Conservation (phyloP, 2,329 filamentous ascomycete species). For the Monosporascus sp. region DNA sequence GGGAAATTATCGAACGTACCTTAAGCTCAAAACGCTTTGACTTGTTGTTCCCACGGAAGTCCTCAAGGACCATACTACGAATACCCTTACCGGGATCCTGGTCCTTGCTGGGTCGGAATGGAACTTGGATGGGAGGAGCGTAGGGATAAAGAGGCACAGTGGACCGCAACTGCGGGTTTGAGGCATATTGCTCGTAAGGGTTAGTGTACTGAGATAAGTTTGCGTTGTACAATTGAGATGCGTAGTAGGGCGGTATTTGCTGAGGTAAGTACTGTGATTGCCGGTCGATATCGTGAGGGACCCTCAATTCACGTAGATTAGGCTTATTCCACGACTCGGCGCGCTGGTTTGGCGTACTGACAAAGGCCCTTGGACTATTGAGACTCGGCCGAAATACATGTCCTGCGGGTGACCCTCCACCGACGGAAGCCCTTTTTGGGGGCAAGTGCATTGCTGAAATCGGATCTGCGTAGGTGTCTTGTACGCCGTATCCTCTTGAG, state of each 20-base stretch:
- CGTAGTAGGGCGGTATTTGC: constrained; percentile 27
- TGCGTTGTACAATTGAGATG: constrained; percentile 28
- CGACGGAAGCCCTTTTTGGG: constrained; percentile 33
- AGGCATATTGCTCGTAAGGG: constrained; percentile 33
- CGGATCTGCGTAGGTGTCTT: constrained; percentile 29
- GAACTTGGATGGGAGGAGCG: constrained; percentile 21
- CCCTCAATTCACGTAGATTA: constrained; percentile 29
- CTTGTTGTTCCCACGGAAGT: constrained; percentile 73
- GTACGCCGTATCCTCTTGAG: constrained; percentile 14
- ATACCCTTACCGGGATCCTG: constrained; percentile 56
- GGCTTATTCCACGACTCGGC: constrained; percentile 35
- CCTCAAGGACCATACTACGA: constrained; percentile 69
- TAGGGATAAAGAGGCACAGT: constrained; percentile 30
- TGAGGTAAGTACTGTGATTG: constrained; percentile 26
- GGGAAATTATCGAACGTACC: constrained; percentile 31
- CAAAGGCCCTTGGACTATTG: constrained; percentile 26
- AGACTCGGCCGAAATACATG: constrained; percentile 24
- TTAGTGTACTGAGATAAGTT: constrained; percentile 32
- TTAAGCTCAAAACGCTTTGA: constrained; percentile 75
- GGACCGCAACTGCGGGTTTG: constrained; percentile 28
- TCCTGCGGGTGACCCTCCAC: constrained; percentile 33
- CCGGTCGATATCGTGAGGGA: constrained; percentile 33
- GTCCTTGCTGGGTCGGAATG: constrained; percentile 41
- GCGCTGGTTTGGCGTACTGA: constrained; percentile 23
- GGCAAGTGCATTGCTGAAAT: constrained; percentile 15